Base-by-base conservation (phyloP, 192 early-diverging fungal species). In the Radiomyces spectabilis region DNA sequence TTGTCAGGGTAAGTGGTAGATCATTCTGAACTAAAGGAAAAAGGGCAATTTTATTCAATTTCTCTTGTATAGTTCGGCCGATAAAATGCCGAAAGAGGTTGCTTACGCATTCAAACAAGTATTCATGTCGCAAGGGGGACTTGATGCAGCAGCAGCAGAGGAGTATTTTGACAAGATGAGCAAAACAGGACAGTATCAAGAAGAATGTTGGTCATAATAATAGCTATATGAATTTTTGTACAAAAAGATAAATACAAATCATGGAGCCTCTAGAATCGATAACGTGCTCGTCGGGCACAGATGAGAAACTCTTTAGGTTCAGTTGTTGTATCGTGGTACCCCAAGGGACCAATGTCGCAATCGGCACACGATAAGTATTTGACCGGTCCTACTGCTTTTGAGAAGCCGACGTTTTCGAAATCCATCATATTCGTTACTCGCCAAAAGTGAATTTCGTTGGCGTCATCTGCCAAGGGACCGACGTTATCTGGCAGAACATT, bases 201-300 rank as follows among this genome's bases (percentile, higher is more conserved):
- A 88, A 37, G 94, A 96, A 50, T 89, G 87, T 53, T 96, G 91
- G 91, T 73, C 78, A 27, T 92, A 61, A 72, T 37, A 18, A 41
- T 2, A 15, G 13, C 37, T n/a, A 12, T 39, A 21, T 43, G 18
- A 21, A 21, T 43, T 43, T 43, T 43, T 10, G 15, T 19, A 15
- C 1, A 19, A 16, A 43, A 43, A 16, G 10, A 10, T 43, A 16
- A 43, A 19, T 7, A n/a, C n/a, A 43, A 5, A 43, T 6, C 42
- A n/a, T 39, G 37, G 10, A 15, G 18, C 7, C 7, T 15, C 1
- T 38, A 62, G 9, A 62, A 48, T 37, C 42, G 57, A 46, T 89
- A 89, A n/a, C 66, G 57, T 21, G 82, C 83, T 25, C 84, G 60
- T 30, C 81, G 72, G 4, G 74, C 50, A 24, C 81, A 79, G 25